phyloP scores from a whole-genome alignment of 1,139 yeast species.

The Scheffersomyces lignicola region DNA sequence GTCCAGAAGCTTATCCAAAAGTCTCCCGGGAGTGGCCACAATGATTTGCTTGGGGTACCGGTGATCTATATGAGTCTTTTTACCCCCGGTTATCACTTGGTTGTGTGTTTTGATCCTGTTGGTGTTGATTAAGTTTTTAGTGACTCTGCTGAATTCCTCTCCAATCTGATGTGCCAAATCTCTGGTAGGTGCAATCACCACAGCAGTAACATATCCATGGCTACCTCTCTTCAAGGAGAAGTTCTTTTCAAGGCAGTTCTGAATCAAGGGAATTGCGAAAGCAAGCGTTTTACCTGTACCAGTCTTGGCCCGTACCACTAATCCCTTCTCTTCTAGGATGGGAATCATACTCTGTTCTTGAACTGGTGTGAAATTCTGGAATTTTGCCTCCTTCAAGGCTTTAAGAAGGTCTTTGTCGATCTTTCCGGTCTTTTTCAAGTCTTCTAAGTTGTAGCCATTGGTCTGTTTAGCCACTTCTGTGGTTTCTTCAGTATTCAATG shows the following conservation, averaged over 20 bases:
- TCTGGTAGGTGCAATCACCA: slow-evolving; percentile 87
- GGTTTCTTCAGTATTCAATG: neutral
- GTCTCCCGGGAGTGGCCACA: slow-evolving; percentile 91
- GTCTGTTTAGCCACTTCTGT: neutral
- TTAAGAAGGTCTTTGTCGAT: slow-evolving; percentile 16
- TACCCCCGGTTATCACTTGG: slow-evolving; percentile 42
- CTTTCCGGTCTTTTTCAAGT: slow-evolving; percentile 14
- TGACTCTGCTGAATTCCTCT: slow-evolving; percentile 57
- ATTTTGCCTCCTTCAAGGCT: slow-evolving; percentile 44
- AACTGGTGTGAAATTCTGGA: slow-evolving; percentile 66
- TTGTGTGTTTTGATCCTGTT: slow-evolving; percentile 17
- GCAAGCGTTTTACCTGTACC: slow-evolving; percentile 96
- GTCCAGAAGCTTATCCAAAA: slow-evolving; percentile 58
- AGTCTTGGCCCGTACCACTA: slow-evolving; percentile 88
- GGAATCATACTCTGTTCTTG: slow-evolving; percentile 76
- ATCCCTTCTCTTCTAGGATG: slow-evolving; percentile 56
- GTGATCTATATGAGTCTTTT: slow-evolving; percentile 20
- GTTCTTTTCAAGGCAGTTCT: slow-evolving; percentile 30
- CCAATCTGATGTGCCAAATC: slow-evolving; percentile 87
- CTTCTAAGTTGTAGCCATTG: slow-evolving; percentile 5
- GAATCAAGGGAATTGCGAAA: slow-evolving; percentile 76
- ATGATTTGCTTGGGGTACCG: slow-evolving; percentile 48
- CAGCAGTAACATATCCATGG: slow-evolving; percentile 46
- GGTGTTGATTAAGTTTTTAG: slow-evolving; percentile 16
- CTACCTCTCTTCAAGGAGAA: slow-evolving; percentile 16